Evolutionary conservation across 352 stramenopile genomes (phyloP), one percentile per base, ranked within the genome.

Genomic region (Phytopythium delawarense): DNA sequence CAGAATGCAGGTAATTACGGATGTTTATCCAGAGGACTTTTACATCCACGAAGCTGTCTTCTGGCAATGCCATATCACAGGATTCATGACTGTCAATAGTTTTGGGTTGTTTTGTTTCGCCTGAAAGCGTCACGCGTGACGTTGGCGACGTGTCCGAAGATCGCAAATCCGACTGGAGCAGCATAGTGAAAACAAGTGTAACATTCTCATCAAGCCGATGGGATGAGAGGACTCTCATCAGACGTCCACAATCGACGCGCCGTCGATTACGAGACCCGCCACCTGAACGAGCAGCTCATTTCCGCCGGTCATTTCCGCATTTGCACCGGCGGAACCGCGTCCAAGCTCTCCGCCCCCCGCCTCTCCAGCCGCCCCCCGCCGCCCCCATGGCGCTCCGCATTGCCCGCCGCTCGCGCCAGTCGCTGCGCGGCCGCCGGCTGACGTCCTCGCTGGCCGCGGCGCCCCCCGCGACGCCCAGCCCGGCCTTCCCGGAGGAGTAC

Each of bases 401-500:
- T 13, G 58, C 35, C 65, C 59, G 62, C 44, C 49, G 12, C 63
- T 64, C 69, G 63, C 61, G 35, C 52, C 46, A 35, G 49, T 28
- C 69, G 28, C 50, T 57, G 30, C 50, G 18, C 8, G 18, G 45
- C 28, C 25, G 28, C 52, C 59, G 67, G 35, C 50, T 30, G 49
- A 28, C 71, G 65, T 40, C 4, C 30, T 28, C 55, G 67, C 55
- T 70, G 3, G 81, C 84, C 0, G 0, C 72, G 40, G 13, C 52
- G 67, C 57, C 72, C 2, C 84, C 84, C 0, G 3, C 70, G 45
- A 88, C 81, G 12, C 81, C 81, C 1, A 54, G 78, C 6, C 83
- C 85, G 4, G 62, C 76, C 21, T 92, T 94, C 52, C 83, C 84
- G 0, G 67, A 74, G 49, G 86, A 94, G 34, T 90, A 87, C 42